phyloP scores from a whole-genome alignment of 148 eudicot species.

The Silene uniflora region DNA sequence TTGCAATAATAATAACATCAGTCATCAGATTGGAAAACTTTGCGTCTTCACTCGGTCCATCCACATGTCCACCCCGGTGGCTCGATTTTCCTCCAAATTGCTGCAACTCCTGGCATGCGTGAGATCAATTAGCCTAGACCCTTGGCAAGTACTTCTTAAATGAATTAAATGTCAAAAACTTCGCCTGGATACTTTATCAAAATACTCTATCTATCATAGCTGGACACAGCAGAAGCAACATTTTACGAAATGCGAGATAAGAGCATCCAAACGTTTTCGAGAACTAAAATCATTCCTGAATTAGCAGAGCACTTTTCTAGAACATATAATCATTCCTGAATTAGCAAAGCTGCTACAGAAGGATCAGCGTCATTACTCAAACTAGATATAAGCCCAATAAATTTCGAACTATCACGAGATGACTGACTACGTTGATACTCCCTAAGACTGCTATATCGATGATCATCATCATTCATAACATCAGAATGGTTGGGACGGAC shows the following conservation, averaged over 20 bases:
- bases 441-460: constrained; percentile 37
- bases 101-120: constrained; percentile 59
- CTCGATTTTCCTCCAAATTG: constrained; percentile 87
- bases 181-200: background rate
- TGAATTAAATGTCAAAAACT: background rate
- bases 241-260: background rate
- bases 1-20: constrained; percentile 78
- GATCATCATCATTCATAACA: constrained; percentile 43
- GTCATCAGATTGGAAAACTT: constrained; percentile 84
- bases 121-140: constrained; percentile 14
- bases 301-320: no score
- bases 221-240: background rate
- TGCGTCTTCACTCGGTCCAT: constrained; percentile 98
- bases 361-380: constrained; percentile 53
- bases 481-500: no score
- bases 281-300: no score
- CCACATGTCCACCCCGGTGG: constrained; percentile 84
- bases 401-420: constrained; percentile 48
- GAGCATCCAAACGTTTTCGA: no score
- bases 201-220: background rate
- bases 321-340: no score
- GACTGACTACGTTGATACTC: constrained; percentile 52
- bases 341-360: constrained; percentile 69
- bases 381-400: constrained; percentile 46
- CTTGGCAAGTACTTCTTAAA: background rate